Evolutionary conservation across 2,329 filamentous ascomycete genomes (phyloP).

Genomic region (Colletotrichum lupini): DNA sequence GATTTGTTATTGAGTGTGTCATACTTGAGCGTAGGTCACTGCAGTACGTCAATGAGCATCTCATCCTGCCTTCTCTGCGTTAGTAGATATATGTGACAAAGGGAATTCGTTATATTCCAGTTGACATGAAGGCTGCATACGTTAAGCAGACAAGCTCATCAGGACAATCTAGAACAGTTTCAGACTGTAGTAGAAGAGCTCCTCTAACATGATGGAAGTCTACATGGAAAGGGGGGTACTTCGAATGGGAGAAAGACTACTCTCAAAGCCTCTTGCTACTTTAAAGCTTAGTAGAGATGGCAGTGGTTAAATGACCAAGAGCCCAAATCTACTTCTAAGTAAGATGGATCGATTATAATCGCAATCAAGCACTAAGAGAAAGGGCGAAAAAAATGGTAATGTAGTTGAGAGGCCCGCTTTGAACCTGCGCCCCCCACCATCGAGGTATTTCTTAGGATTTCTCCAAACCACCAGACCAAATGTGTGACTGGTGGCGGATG

Average conservation of each 20-base stretch:
- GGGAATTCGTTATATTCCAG: no score
- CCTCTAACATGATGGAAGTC: no score
- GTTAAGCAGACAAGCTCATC: not conserved
- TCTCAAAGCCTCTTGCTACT: no score
- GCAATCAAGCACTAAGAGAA: not conserved
- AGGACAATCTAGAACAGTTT: not conserved
- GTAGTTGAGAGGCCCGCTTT: not conserved
- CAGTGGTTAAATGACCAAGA: no score
- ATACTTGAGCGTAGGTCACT: not conserved
- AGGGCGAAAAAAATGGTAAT: not conserved
- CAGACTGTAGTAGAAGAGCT: no score
- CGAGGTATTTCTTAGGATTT: not conserved
- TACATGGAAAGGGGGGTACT: no score
- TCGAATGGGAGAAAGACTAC: no score
- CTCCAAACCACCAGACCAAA: not conserved
- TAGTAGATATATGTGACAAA: not conserved
- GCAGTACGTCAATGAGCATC: not conserved
- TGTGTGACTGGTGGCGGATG: not conserved
- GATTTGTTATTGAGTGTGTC: not conserved
- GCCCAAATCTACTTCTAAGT: not conserved
- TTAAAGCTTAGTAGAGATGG: no score
- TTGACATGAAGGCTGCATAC: fast-evolving
- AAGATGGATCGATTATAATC: no score
- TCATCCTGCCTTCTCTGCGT: not conserved
- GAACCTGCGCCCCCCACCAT: not conserved